A percentile compares a stretch with the other conserved stretches of the same genome.
phyloP scores from a whole-genome alignment of 306 rosid genomes.

The Glycine latifolia region DNA sequence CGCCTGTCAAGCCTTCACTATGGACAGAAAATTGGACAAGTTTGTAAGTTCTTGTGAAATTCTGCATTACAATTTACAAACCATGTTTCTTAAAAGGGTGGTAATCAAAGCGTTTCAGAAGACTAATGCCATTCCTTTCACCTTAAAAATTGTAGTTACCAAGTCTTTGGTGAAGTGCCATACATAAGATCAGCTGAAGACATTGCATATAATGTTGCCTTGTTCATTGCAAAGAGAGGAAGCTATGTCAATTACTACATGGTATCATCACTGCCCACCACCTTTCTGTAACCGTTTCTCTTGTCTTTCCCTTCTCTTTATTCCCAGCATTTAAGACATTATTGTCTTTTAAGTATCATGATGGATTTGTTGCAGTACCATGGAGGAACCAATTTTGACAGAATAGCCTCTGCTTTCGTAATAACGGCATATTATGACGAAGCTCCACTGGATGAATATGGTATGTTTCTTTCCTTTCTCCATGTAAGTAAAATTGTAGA shows the following conservation, averaged over 20 bases:
- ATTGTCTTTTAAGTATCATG: neutral
- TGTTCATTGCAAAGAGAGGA: conserved; percentile 65
- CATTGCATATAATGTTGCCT: conserved; percentile 62
- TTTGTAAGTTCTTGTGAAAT: conserved; percentile 56
- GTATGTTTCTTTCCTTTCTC: conserved; percentile 43
- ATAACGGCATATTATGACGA: conserved; percentile 59
- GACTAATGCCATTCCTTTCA: conserved; percentile 30
- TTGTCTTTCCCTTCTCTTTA: conserved; percentile 3
- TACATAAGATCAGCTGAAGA: conserved; percentile 58
- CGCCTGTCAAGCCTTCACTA: conserved; percentile 79
- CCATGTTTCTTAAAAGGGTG: neutral
- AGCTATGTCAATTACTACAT: conserved; percentile 71
- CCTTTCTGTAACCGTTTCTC: conserved; percentile 13
- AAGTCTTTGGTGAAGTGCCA: conserved; percentile 55
- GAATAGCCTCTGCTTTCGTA: conserved; percentile 52
- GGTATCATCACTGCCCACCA: conserved; percentile 43
- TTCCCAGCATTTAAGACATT: neutral
- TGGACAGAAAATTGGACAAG: conserved; percentile 99
- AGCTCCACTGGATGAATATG: conserved; percentile 67
- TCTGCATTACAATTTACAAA: conserved; percentile 32
- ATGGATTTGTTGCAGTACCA: conserved; percentile 56
- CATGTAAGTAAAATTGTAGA: neutral
- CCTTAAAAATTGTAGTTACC: conserved; percentile 48
- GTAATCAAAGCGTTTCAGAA: neutral
- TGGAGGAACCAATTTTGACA: conserved; percentile 68